Percentiles rank a stretch among this genome's conserved stretches.
phyloP scores from a whole-genome alignment of 2,329 filamentous ascomycete genomes.

The Pseudogymnoascus sp. region DNA sequence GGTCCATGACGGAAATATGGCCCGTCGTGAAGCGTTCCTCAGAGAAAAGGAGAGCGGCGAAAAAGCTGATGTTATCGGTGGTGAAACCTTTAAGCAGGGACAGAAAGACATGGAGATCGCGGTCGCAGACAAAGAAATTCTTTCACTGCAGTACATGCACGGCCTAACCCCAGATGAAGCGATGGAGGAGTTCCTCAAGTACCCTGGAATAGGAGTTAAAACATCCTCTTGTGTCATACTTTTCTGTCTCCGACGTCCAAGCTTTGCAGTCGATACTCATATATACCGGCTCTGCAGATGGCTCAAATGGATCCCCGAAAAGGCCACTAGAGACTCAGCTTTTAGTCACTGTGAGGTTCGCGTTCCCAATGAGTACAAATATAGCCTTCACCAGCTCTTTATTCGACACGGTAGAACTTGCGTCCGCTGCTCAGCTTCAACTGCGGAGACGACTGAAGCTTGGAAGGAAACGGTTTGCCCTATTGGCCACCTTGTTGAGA shows the following conservation, averaged over 20 bases:
- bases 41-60: conserved; percentile 33
- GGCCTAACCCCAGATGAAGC: conserved; percentile 37
- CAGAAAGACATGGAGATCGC: conserved; percentile 50
- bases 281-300: conserved; percentile 43
- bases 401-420: conserved; percentile 45
- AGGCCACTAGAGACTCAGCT: conserved; percentile 36
- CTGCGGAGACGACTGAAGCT: conserved; percentile 47
- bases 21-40: conserved; percentile 41
- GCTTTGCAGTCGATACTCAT: conserved; percentile 51
- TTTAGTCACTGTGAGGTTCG: conserved; percentile 45
- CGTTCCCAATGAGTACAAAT: conserved; percentile 45
- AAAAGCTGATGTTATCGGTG: conserved; percentile 36
- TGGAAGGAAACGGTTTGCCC: conserved; percentile 54
- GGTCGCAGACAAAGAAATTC: conserved; percentile 46
- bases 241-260: conserved; percentile 44
- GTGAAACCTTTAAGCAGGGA: conserved; percentile 31
- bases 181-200: conserved; percentile 41
- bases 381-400: conserved; percentile 46
- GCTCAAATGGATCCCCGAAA: conserved; percentile 47
- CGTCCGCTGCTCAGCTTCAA: conserved; percentile 38
- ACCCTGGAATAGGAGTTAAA: conserved; percentile 48
- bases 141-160: conserved; percentile 47
- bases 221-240: conserved; percentile 48
- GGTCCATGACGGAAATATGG: conserved; percentile 58
- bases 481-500: conserved; percentile 52